Evolutionary conservation across 2,329 filamentous ascomycete species (phyloP).

Genomic region (Colletotrichum chlorophyti): DNA sequence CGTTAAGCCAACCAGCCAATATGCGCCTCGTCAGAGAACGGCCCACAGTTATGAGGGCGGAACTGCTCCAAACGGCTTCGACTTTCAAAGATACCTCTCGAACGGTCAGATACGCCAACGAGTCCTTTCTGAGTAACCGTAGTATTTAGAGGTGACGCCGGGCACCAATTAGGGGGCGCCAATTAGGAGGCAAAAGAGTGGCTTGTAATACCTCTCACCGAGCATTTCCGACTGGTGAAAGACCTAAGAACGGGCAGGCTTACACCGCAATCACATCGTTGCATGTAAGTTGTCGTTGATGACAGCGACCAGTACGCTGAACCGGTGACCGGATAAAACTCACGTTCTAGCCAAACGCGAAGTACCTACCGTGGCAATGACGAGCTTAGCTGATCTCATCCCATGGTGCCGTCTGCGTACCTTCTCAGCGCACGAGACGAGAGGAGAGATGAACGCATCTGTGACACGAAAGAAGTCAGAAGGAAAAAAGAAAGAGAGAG

Average conservation of each 20-base stretch:
- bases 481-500: slow-evolving; percentile 1
- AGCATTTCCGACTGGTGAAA: slow-evolving; percentile 20
- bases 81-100: neutral
- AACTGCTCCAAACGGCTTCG: slow-evolving; percentile 7
- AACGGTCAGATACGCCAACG: neutral
- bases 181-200: neutral
- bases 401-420: slow-evolving; percentile 10
- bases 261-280: too few species aligned
- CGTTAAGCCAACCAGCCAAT: neutral
- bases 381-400: slow-evolving; percentile 22
- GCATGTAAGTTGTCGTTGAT: too few species aligned
- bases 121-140: neutral
- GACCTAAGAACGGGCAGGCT: too few species aligned
- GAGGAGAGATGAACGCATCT: slow-evolving; percentile 22
- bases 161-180: too few species aligned
- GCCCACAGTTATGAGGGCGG: neutral
- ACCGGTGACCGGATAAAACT: slow-evolving; percentile 20
- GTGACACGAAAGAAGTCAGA: slow-evolving; percentile 21
- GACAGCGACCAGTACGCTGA: too few species aligned
- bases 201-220: slow-evolving; percentile 2
- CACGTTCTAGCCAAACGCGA: neutral
- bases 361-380: slow-evolving; percentile 27
- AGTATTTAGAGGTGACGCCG: neutral
- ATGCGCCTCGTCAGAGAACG: neutral
- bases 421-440: slow-evolving; percentile 16